Percentiles rank a stretch among this genome's conserved stretches.
Evolutionary conservation across 2,329 filamentous ascomycete genomes (phyloP).

Genomic region (Cercospora sp.): DNA sequence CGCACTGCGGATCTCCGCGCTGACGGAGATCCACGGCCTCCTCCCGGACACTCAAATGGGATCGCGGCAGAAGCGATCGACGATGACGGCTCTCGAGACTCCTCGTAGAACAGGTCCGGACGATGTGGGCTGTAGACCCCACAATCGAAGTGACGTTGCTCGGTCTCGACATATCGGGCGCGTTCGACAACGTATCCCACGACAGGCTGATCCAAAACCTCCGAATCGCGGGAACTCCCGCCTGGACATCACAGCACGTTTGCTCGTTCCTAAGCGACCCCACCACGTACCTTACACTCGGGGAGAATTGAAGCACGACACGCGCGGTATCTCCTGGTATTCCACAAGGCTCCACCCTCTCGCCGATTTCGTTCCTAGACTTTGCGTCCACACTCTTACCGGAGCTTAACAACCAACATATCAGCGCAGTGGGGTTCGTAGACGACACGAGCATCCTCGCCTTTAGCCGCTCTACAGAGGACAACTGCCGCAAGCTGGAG

Average conservation of each 20-base stretch:
- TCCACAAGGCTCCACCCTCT: background rate
- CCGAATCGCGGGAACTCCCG: constrained; percentile 12
- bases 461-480: constrained; percentile 6
- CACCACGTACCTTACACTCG: background rate
- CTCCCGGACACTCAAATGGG: constrained; percentile 33
- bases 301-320: background rate
- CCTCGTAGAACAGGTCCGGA: constrained; percentile 33
- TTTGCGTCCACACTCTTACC: background rate
- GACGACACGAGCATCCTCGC: constrained; percentile 17
- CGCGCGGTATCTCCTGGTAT: background rate
- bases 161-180: constrained; percentile 37
- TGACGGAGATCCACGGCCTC: constrained; percentile 30
- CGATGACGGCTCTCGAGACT: constrained; percentile 35
- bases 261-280: background rate
- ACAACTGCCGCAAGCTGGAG: constrained; percentile 10
- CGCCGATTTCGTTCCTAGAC: background rate
- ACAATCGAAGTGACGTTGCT: constrained; percentile 36
- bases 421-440: constrained; percentile 11
- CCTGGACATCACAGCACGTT: background rate
- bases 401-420: background rate
- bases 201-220: constrained; percentile 41
- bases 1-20: constrained; percentile 24
- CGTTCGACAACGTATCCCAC: constrained; percentile 42
- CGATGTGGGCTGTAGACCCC: constrained; percentile 19
- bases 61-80: constrained; percentile 32